Conservation (phyloP, 129 eudicot species). For the Artemisia annua region DNA sequence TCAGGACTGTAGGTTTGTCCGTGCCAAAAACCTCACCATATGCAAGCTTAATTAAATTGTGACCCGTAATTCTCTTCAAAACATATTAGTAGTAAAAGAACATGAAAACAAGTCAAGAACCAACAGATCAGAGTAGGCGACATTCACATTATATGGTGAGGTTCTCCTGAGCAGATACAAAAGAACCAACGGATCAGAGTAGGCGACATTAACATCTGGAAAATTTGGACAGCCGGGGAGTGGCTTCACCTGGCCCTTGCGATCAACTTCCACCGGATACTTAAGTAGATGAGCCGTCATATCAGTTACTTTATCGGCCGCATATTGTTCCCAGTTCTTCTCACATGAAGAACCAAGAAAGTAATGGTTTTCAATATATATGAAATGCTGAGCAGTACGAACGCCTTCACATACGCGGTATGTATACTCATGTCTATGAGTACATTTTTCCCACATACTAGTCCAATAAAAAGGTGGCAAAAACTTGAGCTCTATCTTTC, state of each 20-base stretch:
- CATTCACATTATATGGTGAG: conserved; percentile 42
- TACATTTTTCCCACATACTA: conserved; percentile 51
- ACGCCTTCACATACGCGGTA: conserved; percentile 56
- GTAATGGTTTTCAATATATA: conserved; percentile 52
- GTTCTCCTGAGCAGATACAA: conserved; percentile 40
- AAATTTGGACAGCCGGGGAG: conserved; percentile 40
- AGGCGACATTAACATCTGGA: conserved; percentile 49
- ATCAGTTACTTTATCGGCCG: conserved; percentile 32
- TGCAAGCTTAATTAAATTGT: neutral
- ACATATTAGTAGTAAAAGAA: neutral
- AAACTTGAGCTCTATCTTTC: too few relatives aligned
- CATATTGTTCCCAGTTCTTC: conserved; percentile 43
- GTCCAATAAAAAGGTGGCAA: conserved; percentile 32
- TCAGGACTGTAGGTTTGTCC: neutral
- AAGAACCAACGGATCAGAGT: conserved; percentile 46
- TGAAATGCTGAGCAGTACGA: conserved; percentile 58
- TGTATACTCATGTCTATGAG: conserved; percentile 61
- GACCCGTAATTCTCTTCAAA: conserved; percentile 1
- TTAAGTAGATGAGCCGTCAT: conserved; percentile 47
- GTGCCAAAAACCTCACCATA: conserved; percentile 1
- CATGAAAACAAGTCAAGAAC: neutral
- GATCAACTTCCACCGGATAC: conserved; percentile 51
- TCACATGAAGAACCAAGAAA: conserved; percentile 54
- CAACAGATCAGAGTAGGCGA: neutral
- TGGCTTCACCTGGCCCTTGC: conserved; percentile 41